phyloP scores from a whole-genome alignment of 2,329 filamentous ascomycete genomes.

The Aspergillus vadensis region DNA sequence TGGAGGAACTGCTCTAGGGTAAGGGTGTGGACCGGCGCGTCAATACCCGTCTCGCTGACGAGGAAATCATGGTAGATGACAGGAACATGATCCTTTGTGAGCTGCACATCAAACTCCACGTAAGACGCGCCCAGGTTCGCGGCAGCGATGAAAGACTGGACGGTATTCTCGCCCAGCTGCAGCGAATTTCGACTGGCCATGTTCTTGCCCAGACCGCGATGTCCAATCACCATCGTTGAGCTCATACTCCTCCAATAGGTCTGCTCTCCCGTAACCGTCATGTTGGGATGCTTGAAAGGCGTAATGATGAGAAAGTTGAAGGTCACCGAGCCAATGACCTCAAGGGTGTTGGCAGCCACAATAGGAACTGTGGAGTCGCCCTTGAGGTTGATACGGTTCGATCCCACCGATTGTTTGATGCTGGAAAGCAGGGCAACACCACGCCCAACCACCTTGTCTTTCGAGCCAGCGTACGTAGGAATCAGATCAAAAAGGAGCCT shows the following conservation, averaged over 20 bases:
- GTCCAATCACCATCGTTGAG: constrained; percentile 79
- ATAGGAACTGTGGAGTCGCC: constrained; percentile 92
- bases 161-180: constrained; percentile 93
- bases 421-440: constrained; percentile 85
- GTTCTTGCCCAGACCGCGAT: constrained; percentile 86
- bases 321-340: constrained; percentile 91
- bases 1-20: constrained; percentile 91
- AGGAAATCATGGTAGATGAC: constrained; percentile 99
- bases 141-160: constrained; percentile 93
- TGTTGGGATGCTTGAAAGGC: constrained; percentile 89
- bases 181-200: constrained; percentile 78
- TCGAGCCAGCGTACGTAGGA: constrained; percentile 84
- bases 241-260: constrained; percentile 96
- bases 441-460: constrained; percentile 81
- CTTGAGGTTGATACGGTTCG: constrained; percentile 86
- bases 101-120: constrained; percentile 81
- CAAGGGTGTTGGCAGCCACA: constrained; percentile 75
- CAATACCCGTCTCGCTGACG: constrained; percentile 95
- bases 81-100: constrained; percentile 98
- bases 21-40: constrained; percentile 91
- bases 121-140: constrained; percentile 83
- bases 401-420: constrained; percentile 78
- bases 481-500: constrained; percentile 93
- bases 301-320: constrained; percentile 97
- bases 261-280: constrained; percentile 85